phyloP scores from a whole-genome alignment of 2,329 filamentous ascomycete genomes.

The Chaetomiaceae sp. region DNA sequence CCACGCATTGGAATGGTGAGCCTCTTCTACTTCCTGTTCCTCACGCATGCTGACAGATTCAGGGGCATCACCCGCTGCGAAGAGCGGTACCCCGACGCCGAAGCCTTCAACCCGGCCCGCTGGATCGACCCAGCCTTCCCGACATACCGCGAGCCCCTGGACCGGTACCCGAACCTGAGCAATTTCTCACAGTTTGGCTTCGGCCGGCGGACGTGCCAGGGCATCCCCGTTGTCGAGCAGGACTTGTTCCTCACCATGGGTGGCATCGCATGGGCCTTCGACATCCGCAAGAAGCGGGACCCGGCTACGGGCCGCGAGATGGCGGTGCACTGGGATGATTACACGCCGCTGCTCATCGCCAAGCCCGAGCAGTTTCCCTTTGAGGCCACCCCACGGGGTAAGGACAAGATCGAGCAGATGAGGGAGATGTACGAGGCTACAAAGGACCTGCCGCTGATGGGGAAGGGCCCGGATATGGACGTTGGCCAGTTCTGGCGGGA shows the following conservation, averaged over 20 bases:
- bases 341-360: constrained; percentile 41
- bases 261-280: constrained; percentile 27
- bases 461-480: constrained; percentile 16
- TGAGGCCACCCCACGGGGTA: constrained; percentile 31
- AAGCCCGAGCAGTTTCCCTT: constrained; percentile 40
- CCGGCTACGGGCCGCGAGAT: constrained; percentile 24
- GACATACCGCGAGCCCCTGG: constrained; percentile 29
- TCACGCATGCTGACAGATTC: background rate
- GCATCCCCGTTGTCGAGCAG: constrained; percentile 30
- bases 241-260: constrained; percentile 28
- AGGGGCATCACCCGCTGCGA: constrained; percentile 46
- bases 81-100: constrained; percentile 28
- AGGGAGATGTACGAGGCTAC: constrained; percentile 31
- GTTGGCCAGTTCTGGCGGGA: background rate
- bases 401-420: constrained; percentile 26
- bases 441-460: constrained; percentile 10
- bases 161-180: constrained; percentile 29
- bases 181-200: constrained; percentile 41
- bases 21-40: background rate
- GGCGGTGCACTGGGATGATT: constrained; percentile 42
- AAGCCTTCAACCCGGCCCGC: constrained; percentile 29
- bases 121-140: constrained; percentile 29
- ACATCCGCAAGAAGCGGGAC: constrained; percentile 30
- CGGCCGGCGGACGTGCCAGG: constrained; percentile 40
- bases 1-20: constrained; percentile 49